Base-by-base conservation (phyloP, 805 yeast genomes). In the Cyberlindnera mississippiensis region DNA sequence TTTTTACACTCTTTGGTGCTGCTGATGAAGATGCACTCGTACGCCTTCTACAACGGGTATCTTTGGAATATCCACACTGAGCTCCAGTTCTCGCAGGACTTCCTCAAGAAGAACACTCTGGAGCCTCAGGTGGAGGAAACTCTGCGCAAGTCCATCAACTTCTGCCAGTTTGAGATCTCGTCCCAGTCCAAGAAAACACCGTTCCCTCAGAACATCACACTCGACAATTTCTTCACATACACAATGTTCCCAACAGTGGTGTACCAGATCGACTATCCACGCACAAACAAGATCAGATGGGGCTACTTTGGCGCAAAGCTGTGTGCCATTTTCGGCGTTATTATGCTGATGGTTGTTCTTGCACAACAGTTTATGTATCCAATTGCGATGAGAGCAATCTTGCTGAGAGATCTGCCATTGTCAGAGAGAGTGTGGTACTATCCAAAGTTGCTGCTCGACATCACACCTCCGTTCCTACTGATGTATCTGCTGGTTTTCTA, bases 11-110 rank as follows among this genome's bases (percentile, higher is more conserved):
- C 89, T 10, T 68, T 88, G 37, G 98, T 93, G 2, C 68, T 89
- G 50, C 60, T 95, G 52, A 93, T 93, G 99, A 93, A 93, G 60
- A 83, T 84, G 79, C 98, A 93, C 61, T 89, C 98, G 2, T 93
- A 82, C 60, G 87, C 87, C 2, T 89, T 85, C 56, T 93, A 81
- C 66, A 90, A 90, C 57, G 99, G 98, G 0, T 88, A 91, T 59
- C 66, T 93, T 45, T 86, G 95, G 89, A 65, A 61, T 27, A 76
- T 82, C 33, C 54, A 60, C 17, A 62, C 67, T 13, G 91, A 85
- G 55, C 64, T 82, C 33, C 52, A 68, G 3, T 73, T 68, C 44
- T 75, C 86, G 1, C 64, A 64, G 41, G 54, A 46, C 3, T 71
- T 71, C 36, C 51, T 78, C 33, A 66, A 69, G 15, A 69, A 69